phyloP scores from a whole-genome alignment of 2,329 filamentous ascomycete species.

The Ophiostoma perfectum region DNA sequence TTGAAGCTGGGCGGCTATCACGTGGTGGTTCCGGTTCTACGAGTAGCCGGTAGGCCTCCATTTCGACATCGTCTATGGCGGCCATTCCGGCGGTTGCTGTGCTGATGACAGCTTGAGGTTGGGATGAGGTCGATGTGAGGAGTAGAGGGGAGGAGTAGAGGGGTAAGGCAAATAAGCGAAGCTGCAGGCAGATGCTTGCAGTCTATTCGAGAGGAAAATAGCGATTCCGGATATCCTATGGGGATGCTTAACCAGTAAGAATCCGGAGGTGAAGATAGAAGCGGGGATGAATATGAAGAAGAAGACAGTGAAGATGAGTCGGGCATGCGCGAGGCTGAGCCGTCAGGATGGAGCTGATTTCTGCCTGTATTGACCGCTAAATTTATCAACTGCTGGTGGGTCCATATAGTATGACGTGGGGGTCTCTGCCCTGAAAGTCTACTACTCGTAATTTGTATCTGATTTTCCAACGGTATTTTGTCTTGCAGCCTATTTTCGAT shows the following conservation, averaged over 20 bases:
- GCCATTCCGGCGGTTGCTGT: too few species aligned
- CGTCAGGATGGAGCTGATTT: neutral
- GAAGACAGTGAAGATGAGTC: neutral
- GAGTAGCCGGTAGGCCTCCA: conserved; percentile 22
- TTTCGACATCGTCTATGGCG: conserved; percentile 21
- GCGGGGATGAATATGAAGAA: neutral
- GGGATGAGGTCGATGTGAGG: neutral
- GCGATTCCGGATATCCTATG: neutral
- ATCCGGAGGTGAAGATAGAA: neutral
- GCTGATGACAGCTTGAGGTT: too few species aligned
- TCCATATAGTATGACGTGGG: neutral
- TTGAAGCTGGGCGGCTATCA: conserved; percentile 51
- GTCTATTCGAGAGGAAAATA: neutral
- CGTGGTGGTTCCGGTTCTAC: conserved; percentile 16
- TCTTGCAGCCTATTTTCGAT: neutral
- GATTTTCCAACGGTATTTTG: neutral
- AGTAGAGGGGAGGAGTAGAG: neutral
- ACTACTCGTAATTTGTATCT: neutral
- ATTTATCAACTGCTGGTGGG: neutral
- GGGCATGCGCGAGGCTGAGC: neutral
- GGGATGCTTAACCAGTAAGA: neutral
- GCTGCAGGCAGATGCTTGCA: neutral
- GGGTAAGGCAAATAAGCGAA: neutral
- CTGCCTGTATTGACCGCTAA: neutral
- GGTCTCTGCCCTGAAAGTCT: neutral